Base-by-base conservation (phyloP, 306 rosid genomes). In the Vachellia collinsii region DNA sequence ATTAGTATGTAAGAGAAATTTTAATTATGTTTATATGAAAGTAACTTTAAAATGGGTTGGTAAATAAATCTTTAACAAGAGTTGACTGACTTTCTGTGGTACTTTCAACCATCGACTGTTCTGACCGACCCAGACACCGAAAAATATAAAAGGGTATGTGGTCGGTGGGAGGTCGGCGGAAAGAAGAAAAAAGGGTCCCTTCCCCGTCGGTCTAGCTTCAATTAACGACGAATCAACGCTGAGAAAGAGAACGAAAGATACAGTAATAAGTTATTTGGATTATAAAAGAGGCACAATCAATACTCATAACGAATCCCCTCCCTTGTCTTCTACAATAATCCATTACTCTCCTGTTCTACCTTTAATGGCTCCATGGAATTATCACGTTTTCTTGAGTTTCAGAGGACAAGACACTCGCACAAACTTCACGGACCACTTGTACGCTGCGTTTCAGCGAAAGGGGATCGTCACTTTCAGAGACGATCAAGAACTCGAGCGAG, bases 381-480 rank as follows among this genome's bases (percentile, higher is more conserved):
- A 23, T 4, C 66, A 61, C 39, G 66, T 25, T 23, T 61, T 61
- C 39, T 61, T 61, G 66, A 61, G 66, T 25, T 61, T 61, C 39
- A 61, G 66, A 25, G 66, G 66, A 12, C 38, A 61, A 10, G 66
- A 61, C 19, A 61, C 66, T 25, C 66, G 66, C 38, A 61, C 1
- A 25, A 61, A 25, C 38, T 61, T 61, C 19, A 61, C 66, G 8
- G 66, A 61, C 16, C 66, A 61, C 66, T 25, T 61, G 17, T 25
- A 61, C 38, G 66, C 66, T 23, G 66, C 66, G 13, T 61, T 61
- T 38, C 67, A 25, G 17, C 67, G 67, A 25, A 61, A 61, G 25
- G 67, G 67, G 17, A 61, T 61, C 3, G 38, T 61, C 38, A 61
- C 67, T 25, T 61, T 61, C 39, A 61, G 67, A 17, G 67, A 61